Evolutionary conservation across 345 rosid genomes (phyloP).

Genomic region (Eucalyptus marginata): DNA sequence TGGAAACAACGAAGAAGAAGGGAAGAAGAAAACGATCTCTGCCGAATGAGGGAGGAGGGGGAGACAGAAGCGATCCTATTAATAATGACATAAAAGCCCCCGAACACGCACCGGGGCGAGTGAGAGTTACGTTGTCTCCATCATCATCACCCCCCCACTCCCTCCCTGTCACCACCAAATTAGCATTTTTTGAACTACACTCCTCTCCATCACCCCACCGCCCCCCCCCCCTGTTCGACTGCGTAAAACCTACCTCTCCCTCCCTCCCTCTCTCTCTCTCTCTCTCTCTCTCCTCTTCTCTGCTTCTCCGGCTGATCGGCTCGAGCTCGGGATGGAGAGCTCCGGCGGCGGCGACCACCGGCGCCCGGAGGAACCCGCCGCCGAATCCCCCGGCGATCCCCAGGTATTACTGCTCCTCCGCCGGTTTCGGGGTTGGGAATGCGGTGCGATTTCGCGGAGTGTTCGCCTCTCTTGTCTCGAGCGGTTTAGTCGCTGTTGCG

Average conservation of each 20-base stretch:
- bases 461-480: neutral
- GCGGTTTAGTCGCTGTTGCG: neutral
- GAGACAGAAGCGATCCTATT: neutral
- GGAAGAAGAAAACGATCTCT: neutral
- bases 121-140: neutral
- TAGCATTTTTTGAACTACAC: neutral
- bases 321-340: neutral
- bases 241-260: neutral
- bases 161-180: neutral
- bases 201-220: neutral
- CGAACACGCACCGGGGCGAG: neutral
- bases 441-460: neutral
- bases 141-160: neutral
- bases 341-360: neutral
- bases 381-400: neutral
- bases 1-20: neutral
- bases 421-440: neutral
- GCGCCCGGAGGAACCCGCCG: neutral
- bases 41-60: neutral
- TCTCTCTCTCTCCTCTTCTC: neutral
- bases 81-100: neutral
- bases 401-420: neutral
- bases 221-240: neutral
- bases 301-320: neutral
- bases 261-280: neutral